A percentile compares a stretch with the other conserved stretches of the same genome.
Conservation (phyloP, 1,284 basidiomycete genomes). For the Cryptococcus sp. region DNA sequence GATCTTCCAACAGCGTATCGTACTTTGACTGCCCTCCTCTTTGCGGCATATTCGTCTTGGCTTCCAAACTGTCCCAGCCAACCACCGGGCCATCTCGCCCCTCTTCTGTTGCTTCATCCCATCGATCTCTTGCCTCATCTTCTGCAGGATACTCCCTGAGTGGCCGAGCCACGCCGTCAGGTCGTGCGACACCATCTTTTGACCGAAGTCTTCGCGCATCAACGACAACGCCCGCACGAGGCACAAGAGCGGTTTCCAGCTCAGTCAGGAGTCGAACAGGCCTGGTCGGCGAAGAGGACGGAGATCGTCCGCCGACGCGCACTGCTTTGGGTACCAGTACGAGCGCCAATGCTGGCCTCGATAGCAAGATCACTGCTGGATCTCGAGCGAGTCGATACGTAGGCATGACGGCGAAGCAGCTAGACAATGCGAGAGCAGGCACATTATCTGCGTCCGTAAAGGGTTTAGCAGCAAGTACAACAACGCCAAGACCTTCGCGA, state of each 20-base stretch:
- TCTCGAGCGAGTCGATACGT: conserved; percentile 74
- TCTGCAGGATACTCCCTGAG: conserved; percentile 26
- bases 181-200: conserved; percentile 60
- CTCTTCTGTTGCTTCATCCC: conserved; percentile 74
- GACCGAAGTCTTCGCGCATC: conserved; percentile 18
- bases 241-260: conserved; percentile 29
- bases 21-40: conserved; percentile 85
- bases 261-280: conserved; percentile 9
- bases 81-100: conserved; percentile 66
- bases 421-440: conserved; percentile 57
- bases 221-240: conserved; percentile 28
- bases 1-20: conserved; percentile 60
- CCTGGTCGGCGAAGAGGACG: conserved; percentile 8
- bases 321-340: conserved; percentile 38
- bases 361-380: conserved; percentile 68
- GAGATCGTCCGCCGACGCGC: conserved; percentile 19
- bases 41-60: conserved; percentile 88
- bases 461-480: conserved; percentile 27
- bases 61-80: conserved; percentile 73
- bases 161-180: conserved; percentile 51
- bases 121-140: conserved; percentile 47
- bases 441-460: conserved; percentile 22
- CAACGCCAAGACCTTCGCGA: conserved; percentile 42
- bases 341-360: conserved; percentile 40
- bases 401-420: conserved; percentile 77